Evolutionary conservation across 495 filamentous ascomycete species (phyloP).

Genomic region (Daldinia childiae): DNA sequence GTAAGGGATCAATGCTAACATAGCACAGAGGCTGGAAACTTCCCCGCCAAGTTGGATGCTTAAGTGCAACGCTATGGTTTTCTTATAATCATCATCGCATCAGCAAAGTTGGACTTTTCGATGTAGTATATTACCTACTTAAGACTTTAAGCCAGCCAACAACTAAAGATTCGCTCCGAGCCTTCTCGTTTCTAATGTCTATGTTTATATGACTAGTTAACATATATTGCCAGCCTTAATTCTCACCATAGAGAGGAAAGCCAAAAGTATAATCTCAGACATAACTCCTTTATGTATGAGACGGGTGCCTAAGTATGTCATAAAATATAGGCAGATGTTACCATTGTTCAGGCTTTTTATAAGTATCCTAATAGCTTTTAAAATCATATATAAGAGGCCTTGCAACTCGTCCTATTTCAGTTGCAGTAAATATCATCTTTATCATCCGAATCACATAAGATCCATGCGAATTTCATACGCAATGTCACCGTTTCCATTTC

Average conservation of each 20-base stretch:
- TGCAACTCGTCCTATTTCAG: background rate
- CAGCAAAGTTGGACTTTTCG: constrained; percentile 31
- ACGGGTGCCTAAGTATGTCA: background rate
- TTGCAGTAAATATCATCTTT: background rate
- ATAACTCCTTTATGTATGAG: background rate
- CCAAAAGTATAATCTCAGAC: background rate
- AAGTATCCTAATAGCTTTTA: background rate
- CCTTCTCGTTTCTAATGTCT: background rate
- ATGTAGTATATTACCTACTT: constrained; percentile 44
- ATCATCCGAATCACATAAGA: background rate
- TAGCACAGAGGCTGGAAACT: constrained; percentile 83
- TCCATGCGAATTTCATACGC: background rate
- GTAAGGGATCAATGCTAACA: constrained; percentile 37
- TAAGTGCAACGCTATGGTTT: constrained; percentile 50
- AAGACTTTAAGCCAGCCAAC: constrained; percentile 31
- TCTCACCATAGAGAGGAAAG: background rate
- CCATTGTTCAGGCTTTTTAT: background rate
- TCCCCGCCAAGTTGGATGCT: constrained; percentile 76
- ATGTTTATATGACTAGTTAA: constrained; percentile 11
- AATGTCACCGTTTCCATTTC: background rate
- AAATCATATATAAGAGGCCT: background rate
- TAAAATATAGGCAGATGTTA: background rate
- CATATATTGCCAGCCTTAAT: background rate
- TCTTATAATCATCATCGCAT: constrained; percentile 24
- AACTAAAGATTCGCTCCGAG: constrained; percentile 32